A percentile compares a stretch with the other conserved stretches of the same genome.
Evolutionary conservation across 148 eudicot species (phyloP).

Genomic region (Fagopyrum homotropicum): DNA sequence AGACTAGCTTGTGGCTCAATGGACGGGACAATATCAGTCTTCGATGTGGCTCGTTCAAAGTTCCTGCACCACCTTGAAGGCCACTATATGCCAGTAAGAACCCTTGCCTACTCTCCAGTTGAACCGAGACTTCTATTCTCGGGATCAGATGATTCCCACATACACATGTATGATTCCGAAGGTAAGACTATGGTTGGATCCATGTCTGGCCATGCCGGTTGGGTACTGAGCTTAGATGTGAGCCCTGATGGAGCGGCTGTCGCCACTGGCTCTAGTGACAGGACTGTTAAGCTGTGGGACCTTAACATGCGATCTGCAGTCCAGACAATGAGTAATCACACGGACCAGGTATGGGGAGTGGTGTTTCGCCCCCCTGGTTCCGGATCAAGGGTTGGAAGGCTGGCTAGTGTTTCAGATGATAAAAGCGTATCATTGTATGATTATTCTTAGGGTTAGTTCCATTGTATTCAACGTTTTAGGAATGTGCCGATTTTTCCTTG

Average conservation of each 20-base stretch:
- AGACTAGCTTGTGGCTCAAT: conserved; percentile 85
- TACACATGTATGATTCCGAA: conserved; percentile 79
- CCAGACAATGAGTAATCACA: conserved; percentile 72
- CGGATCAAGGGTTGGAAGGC: conserved; percentile 55
- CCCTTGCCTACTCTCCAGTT: conserved; percentile 59
- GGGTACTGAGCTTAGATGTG: conserved; percentile 83
- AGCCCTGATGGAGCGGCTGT: conserved; percentile 82
- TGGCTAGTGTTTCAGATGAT: conserved; percentile 90
- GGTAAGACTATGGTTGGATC: conserved; percentile 70
- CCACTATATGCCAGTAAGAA: conserved; percentile 84
- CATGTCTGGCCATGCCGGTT: conserved; percentile 83
- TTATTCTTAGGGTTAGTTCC: conserved; percentile 38
- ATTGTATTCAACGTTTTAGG: neutral
- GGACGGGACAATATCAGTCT: conserved; percentile 88
- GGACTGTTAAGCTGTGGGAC: conserved; percentile 86
- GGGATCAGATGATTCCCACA: conserved; percentile 75
- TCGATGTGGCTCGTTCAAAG: conserved; percentile 65
- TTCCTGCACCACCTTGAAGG: conserved; percentile 89
- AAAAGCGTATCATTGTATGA: conserved; percentile 75
- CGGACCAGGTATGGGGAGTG: conserved; percentile 93
- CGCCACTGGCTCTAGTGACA: conserved; percentile 91
- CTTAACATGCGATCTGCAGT: conserved; percentile 76
- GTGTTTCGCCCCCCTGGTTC: conserved; percentile 64
- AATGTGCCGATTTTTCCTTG: neutral
- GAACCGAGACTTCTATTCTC: conserved; percentile 71